A percentile compares a stretch with the other conserved stretches of the same genome.
phyloP scores from a whole-genome alignment of 768 basidiomycete species.

The Hypholoma sublateritium region DNA sequence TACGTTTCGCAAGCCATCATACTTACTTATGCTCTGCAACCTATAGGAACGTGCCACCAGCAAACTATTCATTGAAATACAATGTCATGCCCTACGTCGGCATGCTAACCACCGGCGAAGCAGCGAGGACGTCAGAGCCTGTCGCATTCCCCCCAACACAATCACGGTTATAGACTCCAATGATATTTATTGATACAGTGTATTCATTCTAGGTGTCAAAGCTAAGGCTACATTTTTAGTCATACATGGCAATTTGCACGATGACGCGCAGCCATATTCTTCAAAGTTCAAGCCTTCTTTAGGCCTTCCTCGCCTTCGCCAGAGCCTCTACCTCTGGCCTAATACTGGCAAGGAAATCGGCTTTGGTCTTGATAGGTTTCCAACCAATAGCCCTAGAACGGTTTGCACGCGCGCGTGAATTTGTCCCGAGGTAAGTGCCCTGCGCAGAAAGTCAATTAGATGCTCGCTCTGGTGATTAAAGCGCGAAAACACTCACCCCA shows the following conservation, averaged over 20 bases:
- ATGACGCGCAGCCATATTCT: neutral
- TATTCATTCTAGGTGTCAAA: neutral
- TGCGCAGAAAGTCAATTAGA: neutral
- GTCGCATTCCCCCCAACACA: slow-evolving; percentile 40
- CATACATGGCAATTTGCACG: neutral
- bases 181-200: slow-evolving; percentile 7
- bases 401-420: slow-evolving; percentile 21
- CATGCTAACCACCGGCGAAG: slow-evolving; percentile 75
- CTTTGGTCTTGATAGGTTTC: slow-evolving; percentile 23
- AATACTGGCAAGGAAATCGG: slow-evolving; percentile 23
- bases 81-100: slow-evolving; percentile 93
- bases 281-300: no score
- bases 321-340: slow-evolving; percentile 19
- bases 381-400: slow-evolving; percentile 26
- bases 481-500: slow-evolving; percentile 16
- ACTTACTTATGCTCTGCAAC: neutral
- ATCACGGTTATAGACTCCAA: slow-evolving; percentile 32
- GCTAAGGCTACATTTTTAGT: neutral
- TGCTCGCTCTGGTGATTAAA: neutral
- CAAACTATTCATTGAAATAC: slow-evolving; percentile 77
- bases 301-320: neutral
- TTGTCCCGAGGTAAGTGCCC: slow-evolving; percentile 19
- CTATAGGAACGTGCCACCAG: slow-evolving; percentile 59
- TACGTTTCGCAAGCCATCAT: neutral
- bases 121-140: slow-evolving; percentile 40